phyloP scores from a whole-genome alignment of 768 basidiomycete species.

The Pulveroboletus sp. region DNA sequence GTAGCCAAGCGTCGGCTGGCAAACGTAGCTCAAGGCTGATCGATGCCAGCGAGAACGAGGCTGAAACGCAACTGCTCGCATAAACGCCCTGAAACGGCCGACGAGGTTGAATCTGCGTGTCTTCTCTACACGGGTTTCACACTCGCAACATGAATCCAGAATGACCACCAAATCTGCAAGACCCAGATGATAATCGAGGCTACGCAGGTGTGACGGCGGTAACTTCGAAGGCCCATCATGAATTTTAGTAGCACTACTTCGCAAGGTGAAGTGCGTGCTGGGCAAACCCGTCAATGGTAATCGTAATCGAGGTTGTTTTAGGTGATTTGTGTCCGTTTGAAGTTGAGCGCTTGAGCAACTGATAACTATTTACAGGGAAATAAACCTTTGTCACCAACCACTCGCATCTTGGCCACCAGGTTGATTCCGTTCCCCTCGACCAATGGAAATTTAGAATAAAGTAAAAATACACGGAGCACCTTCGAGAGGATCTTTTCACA shows the following conservation, averaged over 20 bases:
- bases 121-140: slow-evolving; percentile 10
- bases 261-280: slow-evolving; percentile 16
- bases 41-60: slow-evolving; percentile 11
- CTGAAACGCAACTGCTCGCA: slow-evolving; percentile 16
- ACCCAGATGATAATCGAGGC: slow-evolving; percentile 9
- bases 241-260: slow-evolving; percentile 6
- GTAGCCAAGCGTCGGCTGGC: background rate
- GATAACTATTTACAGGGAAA: too few relatives aligned
- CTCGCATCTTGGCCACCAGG: too few relatives aligned
- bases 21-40: background rate
- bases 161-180: slow-evolving; percentile 9
- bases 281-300: background rate
- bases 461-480: slow-evolving; percentile 7
- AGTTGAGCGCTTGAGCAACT: too few relatives aligned
- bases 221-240: too few relatives aligned
- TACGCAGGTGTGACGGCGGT: too few relatives aligned
- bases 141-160: slow-evolving; percentile 14
- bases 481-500: slow-evolving; percentile 17
- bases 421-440: background rate
- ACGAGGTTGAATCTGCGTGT: slow-evolving; percentile 19
- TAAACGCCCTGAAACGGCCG: slow-evolving; percentile 17
- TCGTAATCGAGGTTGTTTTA: slow-evolving; percentile 6
- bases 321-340: too few relatives aligned
- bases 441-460: slow-evolving; percentile 1
- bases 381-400: background rate